Conservation (phyloP, 1,139 yeast genomes). For the Saccharomyces pastorianus region DNA sequence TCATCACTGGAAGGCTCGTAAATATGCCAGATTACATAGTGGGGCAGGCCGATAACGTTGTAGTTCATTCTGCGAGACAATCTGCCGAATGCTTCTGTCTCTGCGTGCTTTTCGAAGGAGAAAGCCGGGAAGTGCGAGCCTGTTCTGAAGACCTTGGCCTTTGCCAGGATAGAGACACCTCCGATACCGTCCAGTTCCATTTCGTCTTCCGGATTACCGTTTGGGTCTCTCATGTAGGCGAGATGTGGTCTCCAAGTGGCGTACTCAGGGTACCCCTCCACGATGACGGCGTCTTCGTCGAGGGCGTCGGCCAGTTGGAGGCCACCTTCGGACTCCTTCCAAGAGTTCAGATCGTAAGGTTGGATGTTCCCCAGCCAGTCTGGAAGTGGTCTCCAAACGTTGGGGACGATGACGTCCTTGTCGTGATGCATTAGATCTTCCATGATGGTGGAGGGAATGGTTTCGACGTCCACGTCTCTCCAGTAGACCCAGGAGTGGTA, state of each 20-base stretch:
- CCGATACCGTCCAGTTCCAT: slow-evolving; percentile 83
- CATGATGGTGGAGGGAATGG: slow-evolving; percentile 71
- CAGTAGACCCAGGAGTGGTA: slow-evolving; percentile 92
- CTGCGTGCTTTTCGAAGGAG: slow-evolving; percentile 83
- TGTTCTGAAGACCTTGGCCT: slow-evolving; percentile 69
- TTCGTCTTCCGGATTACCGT: slow-evolving; percentile 58
- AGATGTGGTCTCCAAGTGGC: slow-evolving; percentile 84
- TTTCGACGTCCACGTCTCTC: slow-evolving; percentile 87
- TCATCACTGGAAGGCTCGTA: slow-evolving; percentile 82
- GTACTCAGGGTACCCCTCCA: slow-evolving; percentile 84
- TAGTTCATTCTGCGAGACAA: slow-evolving; percentile 77
- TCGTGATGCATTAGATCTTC: slow-evolving; percentile 69
- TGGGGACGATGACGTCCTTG: slow-evolving; percentile 80
- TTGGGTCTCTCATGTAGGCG: slow-evolving; percentile 59
- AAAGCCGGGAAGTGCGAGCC: slow-evolving; percentile 88
- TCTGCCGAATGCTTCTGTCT: slow-evolving; percentile 87
- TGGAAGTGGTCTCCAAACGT: slow-evolving; percentile 84
- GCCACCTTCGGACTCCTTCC: slow-evolving; percentile 76
- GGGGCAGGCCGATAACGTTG: slow-evolving; percentile 78
- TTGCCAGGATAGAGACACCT: slow-evolving; percentile 79
- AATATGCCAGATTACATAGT: slow-evolving; percentile 82
- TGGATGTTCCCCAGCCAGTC: slow-evolving; percentile 70
- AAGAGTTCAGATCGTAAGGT: slow-evolving; percentile 79
- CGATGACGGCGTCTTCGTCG: slow-evolving; percentile 79
- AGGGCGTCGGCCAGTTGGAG: slow-evolving; percentile 56